Conservation (phyloP, 805 yeast species). For the Suhomyces faveliae region DNA sequence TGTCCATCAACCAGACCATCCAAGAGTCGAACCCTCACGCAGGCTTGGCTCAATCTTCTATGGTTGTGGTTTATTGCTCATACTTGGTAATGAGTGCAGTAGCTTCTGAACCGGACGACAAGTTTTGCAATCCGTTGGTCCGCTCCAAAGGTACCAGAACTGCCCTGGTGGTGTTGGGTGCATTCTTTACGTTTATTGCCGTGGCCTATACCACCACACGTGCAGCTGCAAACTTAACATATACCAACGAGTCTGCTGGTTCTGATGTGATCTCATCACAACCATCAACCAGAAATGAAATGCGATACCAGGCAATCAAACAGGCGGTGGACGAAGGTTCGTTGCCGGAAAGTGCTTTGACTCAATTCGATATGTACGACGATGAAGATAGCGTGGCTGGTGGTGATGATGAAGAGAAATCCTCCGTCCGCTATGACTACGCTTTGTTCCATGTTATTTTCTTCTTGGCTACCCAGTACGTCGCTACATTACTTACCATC, state of each 20-base stretch:
- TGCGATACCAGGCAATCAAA: slow-evolving; percentile 82
- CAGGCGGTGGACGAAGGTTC: slow-evolving; percentile 98
- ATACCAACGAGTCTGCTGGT: slow-evolving; percentile 31
- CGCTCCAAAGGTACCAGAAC: slow-evolving; percentile 90
- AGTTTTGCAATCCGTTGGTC: slow-evolving; percentile 84
- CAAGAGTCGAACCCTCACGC: slow-evolving; percentile 94
- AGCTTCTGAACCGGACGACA: slow-evolving; percentile 95
- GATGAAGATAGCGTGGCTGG: slow-evolving; percentile 37
- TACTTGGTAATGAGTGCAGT: slow-evolving; percentile 90
- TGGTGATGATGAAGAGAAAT: slow-evolving; percentile 47
- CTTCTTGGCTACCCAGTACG: slow-evolving; percentile 94
- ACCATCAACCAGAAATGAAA: slow-evolving; percentile 56
- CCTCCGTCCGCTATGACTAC: slow-evolving; percentile 76
- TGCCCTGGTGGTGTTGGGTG: slow-evolving; percentile 83
- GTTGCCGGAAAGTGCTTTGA: slow-evolving; percentile 86
- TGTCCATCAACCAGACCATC: slow-evolving; percentile 77
- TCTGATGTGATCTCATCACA: slow-evolving; percentile 19
- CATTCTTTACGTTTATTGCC: slow-evolving; percentile 89
- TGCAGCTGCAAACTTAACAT: slow-evolving; percentile 73
- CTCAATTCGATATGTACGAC: slow-evolving; percentile 62
- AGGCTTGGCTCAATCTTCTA: slow-evolving; percentile 93
- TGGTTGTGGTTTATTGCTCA: slow-evolving; percentile 92
- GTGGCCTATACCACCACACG: slow-evolving; percentile 96
- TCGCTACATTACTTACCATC: slow-evolving; percentile 88
- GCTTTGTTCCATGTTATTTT: slow-evolving; percentile 86